Conservation (phyloP, 2,329 filamentous ascomycete genomes). For the Xylariaceae sp. region DNA sequence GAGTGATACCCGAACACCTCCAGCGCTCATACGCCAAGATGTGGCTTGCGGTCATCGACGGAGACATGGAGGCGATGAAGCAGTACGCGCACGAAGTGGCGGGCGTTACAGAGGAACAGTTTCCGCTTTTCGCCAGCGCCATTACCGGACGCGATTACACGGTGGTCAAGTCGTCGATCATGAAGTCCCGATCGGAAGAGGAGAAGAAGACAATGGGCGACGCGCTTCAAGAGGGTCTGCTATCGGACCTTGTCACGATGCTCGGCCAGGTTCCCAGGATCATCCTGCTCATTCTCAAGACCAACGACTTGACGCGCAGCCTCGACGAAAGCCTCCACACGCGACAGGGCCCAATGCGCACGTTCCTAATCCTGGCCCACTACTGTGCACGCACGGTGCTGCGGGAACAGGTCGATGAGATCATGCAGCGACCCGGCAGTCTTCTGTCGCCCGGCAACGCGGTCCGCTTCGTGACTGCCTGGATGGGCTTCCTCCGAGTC, state of each 20-base stretch:
- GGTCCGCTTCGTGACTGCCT: constrained; percentile 49
- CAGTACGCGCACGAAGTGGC: constrained; percentile 85
- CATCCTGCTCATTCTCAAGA: constrained; percentile 93
- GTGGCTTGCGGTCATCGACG: constrained; percentile 93
- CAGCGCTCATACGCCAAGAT: constrained; percentile 90
- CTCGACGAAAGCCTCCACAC: constrained; percentile 88
- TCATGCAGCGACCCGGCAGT: constrained; percentile 44
- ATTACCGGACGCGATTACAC: constrained; percentile 92
- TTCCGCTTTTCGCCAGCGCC: constrained; percentile 89
- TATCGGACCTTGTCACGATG: constrained; percentile 82
- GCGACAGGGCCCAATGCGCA: constrained; percentile 57
- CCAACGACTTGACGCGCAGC: constrained; percentile 90
- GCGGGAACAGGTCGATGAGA: constrained; percentile 56
- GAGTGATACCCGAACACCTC: constrained; percentile 75
- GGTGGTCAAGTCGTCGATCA: constrained; percentile 59
- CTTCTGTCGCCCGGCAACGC: constrained; percentile 55
- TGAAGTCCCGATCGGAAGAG: constrained; percentile 56
- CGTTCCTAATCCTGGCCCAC: constrained; percentile 62
- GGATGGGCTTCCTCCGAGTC: constrained; percentile 53
- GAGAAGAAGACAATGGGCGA: constrained; percentile 86
- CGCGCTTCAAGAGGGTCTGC: constrained; percentile 78
- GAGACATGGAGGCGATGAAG: constrained; percentile 79
- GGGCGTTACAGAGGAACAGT: constrained; percentile 81
- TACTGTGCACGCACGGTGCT: constrained; percentile 65
- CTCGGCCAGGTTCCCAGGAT: constrained; percentile 85